These are phyloP conservation scores for Phaeodactylum tricornutum DNA, from an alignment of 108 stramenopile species.

Conservation along the genomic window DNA sequence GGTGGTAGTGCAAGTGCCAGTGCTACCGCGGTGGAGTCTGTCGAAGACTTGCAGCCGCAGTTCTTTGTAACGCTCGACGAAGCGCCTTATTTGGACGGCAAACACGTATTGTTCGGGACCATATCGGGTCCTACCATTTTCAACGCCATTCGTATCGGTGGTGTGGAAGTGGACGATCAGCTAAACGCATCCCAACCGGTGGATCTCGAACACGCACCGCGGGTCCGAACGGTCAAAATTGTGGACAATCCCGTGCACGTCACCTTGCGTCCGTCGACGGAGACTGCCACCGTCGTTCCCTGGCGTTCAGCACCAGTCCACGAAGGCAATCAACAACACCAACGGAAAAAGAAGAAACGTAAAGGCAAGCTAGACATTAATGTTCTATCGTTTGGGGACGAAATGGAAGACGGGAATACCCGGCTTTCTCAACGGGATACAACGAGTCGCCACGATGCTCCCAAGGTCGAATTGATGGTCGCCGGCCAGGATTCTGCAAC, in stretches of 20 bases:
- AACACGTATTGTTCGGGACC: conserved; percentile 90
- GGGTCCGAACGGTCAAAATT: conserved; percentile 66
- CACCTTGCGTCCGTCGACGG: conserved; percentile 50
- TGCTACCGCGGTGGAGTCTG: too few species aligned
- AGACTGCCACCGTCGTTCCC: conserved; percentile 32
- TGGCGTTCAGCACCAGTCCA: conserved; percentile 18
- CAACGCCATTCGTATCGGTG: conserved; percentile 87
- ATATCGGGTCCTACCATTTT: conserved; percentile 87
- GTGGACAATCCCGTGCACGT: conserved; percentile 74
- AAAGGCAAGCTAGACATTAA: conserved; percentile 67
- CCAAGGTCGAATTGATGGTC: not conserved
- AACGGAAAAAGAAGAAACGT: conserved; percentile 16
- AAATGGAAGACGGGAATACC: conserved; percentile 51
- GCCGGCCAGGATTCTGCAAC: not conserved
- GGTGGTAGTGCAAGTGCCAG: too few species aligned
- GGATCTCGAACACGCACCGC: conserved; percentile 45
- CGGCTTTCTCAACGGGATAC: not conserved
- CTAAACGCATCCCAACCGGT: conserved; percentile 23
- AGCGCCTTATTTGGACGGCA: conserved; percentile 74
- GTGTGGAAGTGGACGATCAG: conserved; percentile 55
- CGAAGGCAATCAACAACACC: conserved; percentile 10
- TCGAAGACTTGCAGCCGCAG: conserved; percentile 65
- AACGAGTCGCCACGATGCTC: not conserved
- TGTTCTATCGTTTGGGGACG: conserved; percentile 82
- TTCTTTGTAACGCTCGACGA: conserved; percentile 95